Conservation (phyloP, 2,329 filamentous ascomycete species). For the Blumeriella jaapii region DNA sequence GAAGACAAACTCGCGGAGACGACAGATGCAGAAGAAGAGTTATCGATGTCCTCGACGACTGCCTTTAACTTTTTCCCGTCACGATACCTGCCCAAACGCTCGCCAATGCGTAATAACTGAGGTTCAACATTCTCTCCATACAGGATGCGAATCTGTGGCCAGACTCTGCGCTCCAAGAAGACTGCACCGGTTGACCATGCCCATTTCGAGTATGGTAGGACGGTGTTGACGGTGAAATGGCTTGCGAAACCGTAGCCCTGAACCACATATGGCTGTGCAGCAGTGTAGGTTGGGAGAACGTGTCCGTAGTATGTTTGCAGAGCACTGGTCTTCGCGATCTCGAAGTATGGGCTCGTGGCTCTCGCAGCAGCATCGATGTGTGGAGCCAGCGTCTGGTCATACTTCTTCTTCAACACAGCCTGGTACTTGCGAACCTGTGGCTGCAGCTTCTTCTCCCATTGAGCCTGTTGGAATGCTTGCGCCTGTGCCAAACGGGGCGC, state of each 20-base stretch:
- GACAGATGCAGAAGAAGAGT: conserved; percentile 24
- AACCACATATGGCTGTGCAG: conserved; percentile 61
- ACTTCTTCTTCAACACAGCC: conserved; percentile 48
- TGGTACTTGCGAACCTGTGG: conserved; percentile 62
- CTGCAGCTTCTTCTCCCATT: conserved; percentile 71
- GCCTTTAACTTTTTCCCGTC: conserved; percentile 51
- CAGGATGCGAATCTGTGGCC: conserved; percentile 68
- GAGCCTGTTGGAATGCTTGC: conserved; percentile 50
- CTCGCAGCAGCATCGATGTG: conserved; percentile 53
- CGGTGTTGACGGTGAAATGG: conserved; percentile 55
- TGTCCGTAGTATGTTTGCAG: conserved; percentile 60
- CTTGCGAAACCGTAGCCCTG: conserved; percentile 57
- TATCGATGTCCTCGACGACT: conserved; percentile 42
- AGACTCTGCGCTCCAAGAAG: conserved; percentile 66
- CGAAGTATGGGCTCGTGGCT: conserved; percentile 60
- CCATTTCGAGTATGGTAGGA: conserved; percentile 61
- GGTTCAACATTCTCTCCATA: conserved; percentile 93
- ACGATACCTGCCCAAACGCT: conserved; percentile 68
- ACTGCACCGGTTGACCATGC: conserved; percentile 56
- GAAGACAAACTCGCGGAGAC: conserved; percentile 21
- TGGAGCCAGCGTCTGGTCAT: conserved; percentile 60
- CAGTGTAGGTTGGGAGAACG: conserved; percentile 63
- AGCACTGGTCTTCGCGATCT: conserved; percentile 48
- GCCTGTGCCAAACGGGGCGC: conserved; percentile 61
- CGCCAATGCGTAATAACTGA: conserved; percentile 82